These are phyloP conservation scores for Phlegmacium glaucopus DNA, from an alignment of 768 basidiomycete species.

Conservation along the genomic window DNA sequence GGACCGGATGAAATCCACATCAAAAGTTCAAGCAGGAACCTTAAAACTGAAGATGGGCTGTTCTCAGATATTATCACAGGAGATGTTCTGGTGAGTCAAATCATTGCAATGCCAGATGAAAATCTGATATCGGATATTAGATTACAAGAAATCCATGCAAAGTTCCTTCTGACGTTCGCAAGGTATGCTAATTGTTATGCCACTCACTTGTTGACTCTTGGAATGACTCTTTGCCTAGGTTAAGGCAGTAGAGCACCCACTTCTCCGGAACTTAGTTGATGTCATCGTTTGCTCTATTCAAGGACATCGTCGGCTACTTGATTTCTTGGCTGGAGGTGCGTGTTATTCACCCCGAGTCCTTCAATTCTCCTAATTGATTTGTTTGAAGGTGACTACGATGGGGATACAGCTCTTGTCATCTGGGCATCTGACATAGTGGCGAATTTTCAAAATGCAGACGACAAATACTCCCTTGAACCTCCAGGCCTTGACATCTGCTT, in stretches of 20 bases:
- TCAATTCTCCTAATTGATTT: background rate
- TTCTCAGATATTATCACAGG: constrained; percentile 50
- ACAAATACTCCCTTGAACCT: constrained; percentile 47
- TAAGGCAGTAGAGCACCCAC: constrained; percentile 49
- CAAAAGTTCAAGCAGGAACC: constrained; percentile 42
- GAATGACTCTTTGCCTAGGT: constrained; percentile 33
- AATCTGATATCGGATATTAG: constrained; percentile 14
- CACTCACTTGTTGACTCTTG: background rate
- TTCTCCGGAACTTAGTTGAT: constrained; percentile 45
- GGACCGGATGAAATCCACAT: constrained; percentile 54
- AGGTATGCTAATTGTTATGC: constrained; percentile 42
- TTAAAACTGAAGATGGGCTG: constrained; percentile 38
- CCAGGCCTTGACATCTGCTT: constrained; percentile 37
- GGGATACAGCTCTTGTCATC: constrained; percentile 56
- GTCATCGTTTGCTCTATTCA: constrained; percentile 55
- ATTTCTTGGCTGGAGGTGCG: constrained; percentile 62
- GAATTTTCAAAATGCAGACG: constrained; percentile 49
- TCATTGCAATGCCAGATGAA: background rate
- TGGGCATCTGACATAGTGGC: constrained; percentile 55
- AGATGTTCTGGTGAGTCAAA: constrained; percentile 40
- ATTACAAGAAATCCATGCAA: constrained; percentile 68
- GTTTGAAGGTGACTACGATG: constrained; percentile 64
- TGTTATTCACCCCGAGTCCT: background rate
- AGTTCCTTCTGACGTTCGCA: constrained; percentile 61
- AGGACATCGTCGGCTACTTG: constrained; percentile 52